Conservation (phyloP, 2,329 filamentous ascomycete genomes). For the Colletotrichum spaethianum region DNA sequence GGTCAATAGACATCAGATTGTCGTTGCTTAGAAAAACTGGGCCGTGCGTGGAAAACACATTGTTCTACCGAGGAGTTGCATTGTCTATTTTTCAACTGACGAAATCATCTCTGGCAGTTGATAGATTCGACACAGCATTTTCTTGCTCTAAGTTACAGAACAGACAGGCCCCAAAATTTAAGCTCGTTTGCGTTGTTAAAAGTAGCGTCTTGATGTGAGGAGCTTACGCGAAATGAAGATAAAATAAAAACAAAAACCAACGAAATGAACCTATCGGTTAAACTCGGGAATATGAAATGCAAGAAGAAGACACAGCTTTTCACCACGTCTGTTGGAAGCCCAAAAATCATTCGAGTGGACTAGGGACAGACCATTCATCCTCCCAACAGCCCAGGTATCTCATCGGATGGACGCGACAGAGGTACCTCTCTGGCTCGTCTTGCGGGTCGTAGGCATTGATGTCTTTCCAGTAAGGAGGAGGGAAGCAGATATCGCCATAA, state of each 20-base stretch:
- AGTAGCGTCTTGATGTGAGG: not conserved
- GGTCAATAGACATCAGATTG: not conserved
- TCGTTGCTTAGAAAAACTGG: fast-evolving
- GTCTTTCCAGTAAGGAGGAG: not conserved
- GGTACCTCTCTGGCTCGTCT: not conserved
- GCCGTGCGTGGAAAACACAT: too few relatives aligned
- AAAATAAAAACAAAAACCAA: not conserved
- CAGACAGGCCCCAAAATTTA: too few relatives aligned
- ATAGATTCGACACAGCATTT: too few relatives aligned
- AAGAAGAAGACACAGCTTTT: not conserved
- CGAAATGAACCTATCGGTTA: not conserved
- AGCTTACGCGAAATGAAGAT: not conserved
- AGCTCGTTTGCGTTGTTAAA: not conserved
- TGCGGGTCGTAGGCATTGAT: not conserved
- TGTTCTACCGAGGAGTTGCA: not conserved
- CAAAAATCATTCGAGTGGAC: fast-evolving
- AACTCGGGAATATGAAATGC: not conserved
- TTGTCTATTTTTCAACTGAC: too few relatives aligned
- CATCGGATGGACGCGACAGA: fast-evolving
- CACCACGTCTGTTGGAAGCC: too few relatives aligned
- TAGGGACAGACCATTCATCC: not conserved
- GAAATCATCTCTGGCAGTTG: too few relatives aligned
- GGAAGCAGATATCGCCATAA: not conserved
- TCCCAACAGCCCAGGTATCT: not conserved
- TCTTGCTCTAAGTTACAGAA: too few relatives aligned